These are phyloP conservation scores for Phytophthora vignae DNA, from an alignment of 352 stramenopile species.

Conservation along the genomic window DNA sequence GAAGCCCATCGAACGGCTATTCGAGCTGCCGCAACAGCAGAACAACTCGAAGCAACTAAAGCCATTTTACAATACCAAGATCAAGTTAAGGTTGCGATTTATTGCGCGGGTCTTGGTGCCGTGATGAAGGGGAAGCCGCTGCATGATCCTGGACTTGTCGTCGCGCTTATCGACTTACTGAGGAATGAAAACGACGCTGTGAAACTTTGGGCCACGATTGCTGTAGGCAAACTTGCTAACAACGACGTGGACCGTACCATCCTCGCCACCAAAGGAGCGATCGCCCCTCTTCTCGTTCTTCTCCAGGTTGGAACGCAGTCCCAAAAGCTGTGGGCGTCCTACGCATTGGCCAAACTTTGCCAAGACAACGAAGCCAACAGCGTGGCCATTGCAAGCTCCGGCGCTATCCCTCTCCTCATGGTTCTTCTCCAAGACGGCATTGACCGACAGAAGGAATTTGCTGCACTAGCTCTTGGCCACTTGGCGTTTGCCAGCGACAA, in stretches of 20 bases:
- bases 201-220: background rate
- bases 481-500: background rate
- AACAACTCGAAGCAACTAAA: background rate
- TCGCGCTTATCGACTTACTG: background rate
- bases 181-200: background rate
- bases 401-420: background rate
- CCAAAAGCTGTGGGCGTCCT: constrained; percentile 8
- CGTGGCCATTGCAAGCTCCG: background rate
- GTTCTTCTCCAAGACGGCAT: background rate
- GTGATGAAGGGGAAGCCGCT: background rate
- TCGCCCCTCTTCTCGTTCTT: constrained; percentile 7
- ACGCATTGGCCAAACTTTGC: constrained; percentile 3
- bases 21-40: background rate
- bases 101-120: constrained; percentile 1
- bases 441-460: background rate
- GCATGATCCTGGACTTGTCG: background rate
- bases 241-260: background rate
- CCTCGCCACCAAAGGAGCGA: background rate
- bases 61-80: background rate
- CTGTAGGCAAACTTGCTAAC: constrained; percentile 1
- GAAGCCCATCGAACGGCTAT: background rate
- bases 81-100: background rate
- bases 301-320: background rate
- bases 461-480: background rate
- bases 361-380: constrained; percentile 1